phyloP scores from a whole-genome alignment of 2,329 filamentous ascomycete species.

The Sarocladium oryzae region DNA sequence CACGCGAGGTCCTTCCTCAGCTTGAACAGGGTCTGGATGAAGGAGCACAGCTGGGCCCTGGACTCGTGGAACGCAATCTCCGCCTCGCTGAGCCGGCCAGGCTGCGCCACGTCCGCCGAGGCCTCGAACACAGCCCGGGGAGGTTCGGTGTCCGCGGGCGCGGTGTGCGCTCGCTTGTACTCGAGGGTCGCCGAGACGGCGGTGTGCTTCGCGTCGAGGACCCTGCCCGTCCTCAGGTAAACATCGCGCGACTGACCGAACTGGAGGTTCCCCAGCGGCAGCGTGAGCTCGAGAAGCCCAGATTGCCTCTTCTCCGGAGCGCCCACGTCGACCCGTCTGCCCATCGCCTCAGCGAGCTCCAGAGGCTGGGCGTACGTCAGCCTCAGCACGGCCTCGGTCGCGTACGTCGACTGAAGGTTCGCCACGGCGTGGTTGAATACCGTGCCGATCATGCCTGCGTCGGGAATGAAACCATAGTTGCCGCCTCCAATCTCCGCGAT shows the following conservation, averaged over 20 bases:
- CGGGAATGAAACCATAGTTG: constrained; percentile 55
- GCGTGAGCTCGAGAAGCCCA: constrained; percentile 22
- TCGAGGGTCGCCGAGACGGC: constrained; percentile 27
- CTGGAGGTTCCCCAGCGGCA: constrained; percentile 46
- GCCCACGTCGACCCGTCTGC: constrained; percentile 29
- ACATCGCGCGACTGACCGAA: constrained; percentile 56
- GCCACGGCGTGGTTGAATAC: constrained; percentile 57
- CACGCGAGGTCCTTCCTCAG: constrained; percentile 30
- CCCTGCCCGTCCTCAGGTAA: constrained; percentile 32
- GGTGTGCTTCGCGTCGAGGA: constrained; percentile 13
- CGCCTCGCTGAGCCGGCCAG: constrained; percentile 10
- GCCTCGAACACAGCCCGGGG: not conserved
- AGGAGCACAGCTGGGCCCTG: constrained; percentile 42
- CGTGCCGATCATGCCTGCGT: constrained; percentile 56
- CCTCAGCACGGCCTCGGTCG: constrained; percentile 37
- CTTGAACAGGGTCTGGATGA: constrained; percentile 36
- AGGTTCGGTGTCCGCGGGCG: not conserved
- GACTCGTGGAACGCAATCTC: constrained; percentile 46
- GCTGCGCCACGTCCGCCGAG: not conserved
- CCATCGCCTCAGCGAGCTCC: constrained; percentile 32
- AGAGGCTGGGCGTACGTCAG: constrained; percentile 32
- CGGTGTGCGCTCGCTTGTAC: constrained; percentile 17
- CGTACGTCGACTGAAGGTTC: constrained; percentile 53
- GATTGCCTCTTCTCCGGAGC: constrained; percentile 13
- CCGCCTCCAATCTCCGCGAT: constrained; percentile 52